Conservation (phyloP, 192 early-diverging fungal genomes). For the Linnemannia elongata region DNA sequence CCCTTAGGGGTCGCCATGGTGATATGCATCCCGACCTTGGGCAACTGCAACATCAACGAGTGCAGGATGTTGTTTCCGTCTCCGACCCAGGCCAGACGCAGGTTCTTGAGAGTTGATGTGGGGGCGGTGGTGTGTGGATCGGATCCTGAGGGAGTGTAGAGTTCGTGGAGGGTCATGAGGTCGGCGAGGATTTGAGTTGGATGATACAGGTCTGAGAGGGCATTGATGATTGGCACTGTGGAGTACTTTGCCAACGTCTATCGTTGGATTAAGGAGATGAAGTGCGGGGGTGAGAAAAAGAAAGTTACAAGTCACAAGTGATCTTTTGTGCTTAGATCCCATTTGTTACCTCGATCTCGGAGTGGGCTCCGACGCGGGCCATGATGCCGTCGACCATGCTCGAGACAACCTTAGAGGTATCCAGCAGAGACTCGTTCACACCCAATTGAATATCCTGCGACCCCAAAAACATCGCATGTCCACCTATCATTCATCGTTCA, state of each 20-base stretch:
- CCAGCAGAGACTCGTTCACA: conserved; percentile 93
- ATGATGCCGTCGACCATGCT: conserved; percentile 97
- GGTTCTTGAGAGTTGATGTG: conserved; percentile 69
- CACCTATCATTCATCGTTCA: conserved; percentile 68
- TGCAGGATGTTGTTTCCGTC: conserved; percentile 98
- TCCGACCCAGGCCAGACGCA: conserved; percentile 97
- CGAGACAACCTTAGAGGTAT: conserved; percentile 91
- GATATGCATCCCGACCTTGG: conserved; percentile 88
- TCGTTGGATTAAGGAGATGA: neutral
- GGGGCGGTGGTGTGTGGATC: conserved; percentile 65
- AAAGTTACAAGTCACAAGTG: neutral
- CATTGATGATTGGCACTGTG: conserved; percentile 95
- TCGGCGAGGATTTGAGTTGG: conserved; percentile 98
- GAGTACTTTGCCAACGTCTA: conserved; percentile 90
- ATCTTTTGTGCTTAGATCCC: neutral
- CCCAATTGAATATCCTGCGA: conserved; percentile 96
- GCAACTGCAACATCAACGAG: conserved; percentile 89
- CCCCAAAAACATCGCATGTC: conserved; percentile 96
- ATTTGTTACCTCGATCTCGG: conserved; percentile 82
- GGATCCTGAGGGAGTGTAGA: conserved; percentile 60
- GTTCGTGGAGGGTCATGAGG: conserved; percentile 94
- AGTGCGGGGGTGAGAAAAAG: neutral
- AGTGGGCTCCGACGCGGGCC: conserved; percentile 91
- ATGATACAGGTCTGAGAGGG: conserved; percentile 94
- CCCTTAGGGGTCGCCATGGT: conserved; percentile 87